Evolutionary conservation across 176 grass and related monocot genomes (phyloP).

Genomic region (Dendrocalamus sinicus): DNA sequence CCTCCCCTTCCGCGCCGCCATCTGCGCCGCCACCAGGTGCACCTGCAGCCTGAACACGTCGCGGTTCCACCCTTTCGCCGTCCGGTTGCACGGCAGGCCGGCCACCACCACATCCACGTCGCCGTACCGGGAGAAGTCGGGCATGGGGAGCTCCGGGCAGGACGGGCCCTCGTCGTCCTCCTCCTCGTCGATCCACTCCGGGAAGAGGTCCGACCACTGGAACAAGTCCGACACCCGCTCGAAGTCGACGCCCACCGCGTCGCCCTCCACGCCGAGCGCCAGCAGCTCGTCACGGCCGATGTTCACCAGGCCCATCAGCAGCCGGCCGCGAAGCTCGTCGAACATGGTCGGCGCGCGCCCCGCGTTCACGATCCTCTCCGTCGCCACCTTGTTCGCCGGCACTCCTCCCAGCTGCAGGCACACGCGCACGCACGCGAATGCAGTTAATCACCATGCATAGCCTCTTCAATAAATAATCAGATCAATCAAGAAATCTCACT

Average conservation of each 20-base stretch:
- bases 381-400: conserved; percentile 48
- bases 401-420: conserved; percentile 48
- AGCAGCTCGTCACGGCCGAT: conserved; percentile 56
- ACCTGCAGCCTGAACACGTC: conserved; percentile 89
- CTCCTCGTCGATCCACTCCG: conserved; percentile 95
- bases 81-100: conserved; percentile 61
- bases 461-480: not conserved
- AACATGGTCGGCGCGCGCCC: conserved; percentile 59
- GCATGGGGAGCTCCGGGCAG: conserved; percentile 91
- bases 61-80: conserved; percentile 56
- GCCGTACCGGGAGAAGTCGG: conserved; percentile 52
- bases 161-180: conserved; percentile 63
- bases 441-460: not conserved
- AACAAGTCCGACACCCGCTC: conserved; percentile 61
- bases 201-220: conserved; percentile 78
- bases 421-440: not conserved
- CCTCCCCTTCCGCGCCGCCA: conserved; percentile 54
- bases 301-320: conserved; percentile 74
- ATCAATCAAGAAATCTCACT: not conserved
- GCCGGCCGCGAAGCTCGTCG: conserved; percentile 49
- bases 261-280: conserved; percentile 58
- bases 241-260: conserved; percentile 50
- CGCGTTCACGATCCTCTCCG: conserved; percentile 62
- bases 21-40: conserved; percentile 66
- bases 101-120: conserved; percentile 77